Base-by-base conservation (phyloP, 305 asterid genomes). In the Plantago coronopus region DNA sequence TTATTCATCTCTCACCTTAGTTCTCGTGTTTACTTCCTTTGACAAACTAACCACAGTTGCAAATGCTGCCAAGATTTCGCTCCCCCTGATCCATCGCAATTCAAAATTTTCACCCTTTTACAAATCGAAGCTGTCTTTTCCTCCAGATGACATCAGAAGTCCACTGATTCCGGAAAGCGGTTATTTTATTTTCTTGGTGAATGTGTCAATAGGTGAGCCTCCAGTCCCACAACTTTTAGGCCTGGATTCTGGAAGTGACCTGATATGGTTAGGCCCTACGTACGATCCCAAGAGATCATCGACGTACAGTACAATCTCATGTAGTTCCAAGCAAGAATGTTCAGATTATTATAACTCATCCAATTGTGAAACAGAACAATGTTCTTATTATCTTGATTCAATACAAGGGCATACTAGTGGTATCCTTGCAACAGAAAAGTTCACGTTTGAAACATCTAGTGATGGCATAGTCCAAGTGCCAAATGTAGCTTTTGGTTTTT, bases 151-250 rank as follows among this genome's bases (percentile, higher is more conserved):
- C 48, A 18, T 69, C 40, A 69, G 60, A 44, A 31, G 17, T 18
- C 56, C 2, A 11, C 20, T 70, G 9, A 4, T 55, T 48, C 71
- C 79, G 17, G 44, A 49, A 2, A n/a, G 46, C 15, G 23, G 7
- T 2, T 19, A 46, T 9, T 0, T 20, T 22, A 10, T 25, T 23
- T 67, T 75, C 45, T 31, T 59, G 37, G 71, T 71, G 5, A 67
- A 70, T 22, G 44, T 71, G 14, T 75, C 74, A 6, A 75, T 75
- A n/a, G 80, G 80, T 15, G 59, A 64, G 29, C 76, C 76, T n/a
- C 64, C 59, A 13, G 25, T 75, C 21, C 76, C 76, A 0, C 74
- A 64, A 19, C 62, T 70, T 22, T 17, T 67, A 20, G 71, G 40
- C 20, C 6, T 75, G 69, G 79, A 75, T 20, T 63, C 71, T 2